Conservation (phyloP, 306 rosid species). For the Castanea mollissima region DNA sequence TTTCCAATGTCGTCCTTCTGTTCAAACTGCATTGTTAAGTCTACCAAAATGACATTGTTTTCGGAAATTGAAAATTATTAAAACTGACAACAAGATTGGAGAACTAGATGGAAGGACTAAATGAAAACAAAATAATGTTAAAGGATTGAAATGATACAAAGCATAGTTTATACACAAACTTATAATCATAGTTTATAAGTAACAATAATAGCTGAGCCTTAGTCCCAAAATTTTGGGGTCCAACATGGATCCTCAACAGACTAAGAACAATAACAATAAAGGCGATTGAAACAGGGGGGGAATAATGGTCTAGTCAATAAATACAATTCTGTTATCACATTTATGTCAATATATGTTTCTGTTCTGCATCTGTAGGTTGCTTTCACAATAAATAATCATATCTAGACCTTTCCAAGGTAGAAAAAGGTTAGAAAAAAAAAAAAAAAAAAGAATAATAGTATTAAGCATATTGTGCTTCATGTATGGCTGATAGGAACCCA, state of each 20-base stretch:
- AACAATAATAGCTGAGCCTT: too few relatives aligned
- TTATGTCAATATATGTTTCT: background rate
- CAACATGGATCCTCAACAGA: too few relatives aligned
- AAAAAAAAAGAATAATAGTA: background rate
- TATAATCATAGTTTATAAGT: background rate
- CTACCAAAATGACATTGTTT: too few relatives aligned
- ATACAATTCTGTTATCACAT: background rate
- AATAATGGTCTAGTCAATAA: background rate
- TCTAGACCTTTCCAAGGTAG: background rate
- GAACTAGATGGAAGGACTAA: too few relatives aligned
- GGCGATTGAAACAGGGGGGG: background rate
- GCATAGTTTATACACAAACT: background rate
- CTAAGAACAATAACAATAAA: background rate
- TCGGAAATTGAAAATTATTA: too few relatives aligned
- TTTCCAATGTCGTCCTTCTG: too few relatives aligned
- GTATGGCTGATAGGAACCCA: background rate
- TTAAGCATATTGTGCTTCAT: background rate
- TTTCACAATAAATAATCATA: background rate
- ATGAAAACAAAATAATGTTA: too few relatives aligned
- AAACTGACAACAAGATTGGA: too few relatives aligned
- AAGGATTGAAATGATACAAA: too few relatives aligned
- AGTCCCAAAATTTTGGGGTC: too few relatives aligned
- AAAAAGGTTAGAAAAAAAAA: background rate
- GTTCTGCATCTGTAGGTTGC: background rate
- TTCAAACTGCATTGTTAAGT: too few relatives aligned